Percentiles rank a stretch among this genome's conserved stretches.
These are phyloP conservation scores for Wickerhamomyces silvicola DNA, from an alignment of 805 yeast genomes.

Conservation along the genomic window DNA sequence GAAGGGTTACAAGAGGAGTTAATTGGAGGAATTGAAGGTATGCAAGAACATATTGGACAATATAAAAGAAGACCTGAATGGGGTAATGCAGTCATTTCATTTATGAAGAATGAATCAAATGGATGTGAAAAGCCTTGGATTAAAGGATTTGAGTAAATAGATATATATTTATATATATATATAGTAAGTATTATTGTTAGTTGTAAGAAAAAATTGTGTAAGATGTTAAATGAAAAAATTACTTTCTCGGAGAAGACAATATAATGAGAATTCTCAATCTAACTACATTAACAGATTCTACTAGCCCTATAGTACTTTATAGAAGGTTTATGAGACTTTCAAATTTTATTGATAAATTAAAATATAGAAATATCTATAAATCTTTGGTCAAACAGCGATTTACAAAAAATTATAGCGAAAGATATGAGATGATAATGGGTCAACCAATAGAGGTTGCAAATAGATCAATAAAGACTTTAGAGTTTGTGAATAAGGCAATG, in stretches of 20 bases:
- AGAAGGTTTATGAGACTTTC: constrained; percentile 1
- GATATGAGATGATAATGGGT: background rate
- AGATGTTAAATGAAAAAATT: no score
- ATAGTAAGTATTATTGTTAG: no score
- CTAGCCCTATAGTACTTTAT: background rate
- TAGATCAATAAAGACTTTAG: constrained; percentile 7
- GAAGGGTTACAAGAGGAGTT: constrained; percentile 47
- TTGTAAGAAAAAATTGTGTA: no score
- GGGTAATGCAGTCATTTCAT: constrained; percentile 58
- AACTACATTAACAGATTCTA: no score
- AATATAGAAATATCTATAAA: background rate
- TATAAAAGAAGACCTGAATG: constrained; percentile 63
- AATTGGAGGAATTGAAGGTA: constrained; percentile 55
- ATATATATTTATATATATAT: no score
- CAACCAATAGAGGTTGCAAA: no score
- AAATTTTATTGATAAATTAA: background rate
- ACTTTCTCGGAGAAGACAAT: no score
- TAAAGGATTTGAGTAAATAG: constrained; percentile 4
- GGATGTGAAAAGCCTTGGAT: constrained; percentile 24
- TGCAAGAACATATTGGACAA: constrained; percentile 50
- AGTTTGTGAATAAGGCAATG: constrained; percentile 7
- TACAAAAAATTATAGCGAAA: no score
- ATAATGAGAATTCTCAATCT: no score
- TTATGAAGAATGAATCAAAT: constrained; percentile 30
- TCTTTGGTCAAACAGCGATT: background rate